Evolutionary conservation across 2,329 filamentous ascomycete genomes (phyloP).

Genomic region (Grosmannia serpens): DNA sequence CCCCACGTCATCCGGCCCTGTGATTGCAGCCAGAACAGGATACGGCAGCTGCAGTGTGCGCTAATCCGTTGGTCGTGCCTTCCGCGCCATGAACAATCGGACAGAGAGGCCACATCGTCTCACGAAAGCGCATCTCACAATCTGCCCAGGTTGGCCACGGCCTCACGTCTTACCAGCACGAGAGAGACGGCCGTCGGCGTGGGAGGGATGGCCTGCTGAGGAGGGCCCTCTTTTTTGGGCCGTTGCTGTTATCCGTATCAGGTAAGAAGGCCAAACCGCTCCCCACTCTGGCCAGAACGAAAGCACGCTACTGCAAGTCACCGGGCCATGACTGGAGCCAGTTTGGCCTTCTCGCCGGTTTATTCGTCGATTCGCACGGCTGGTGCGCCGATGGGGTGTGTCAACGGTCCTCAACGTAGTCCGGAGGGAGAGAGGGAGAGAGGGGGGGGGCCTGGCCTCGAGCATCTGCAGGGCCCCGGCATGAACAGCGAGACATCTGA

Average conservation of each 20-base stretch:
- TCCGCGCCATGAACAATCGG: neutral
- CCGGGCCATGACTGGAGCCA: neutral
- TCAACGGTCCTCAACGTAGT: too few species aligned
- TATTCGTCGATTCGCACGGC: neutral
- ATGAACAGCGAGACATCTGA: too few species aligned
- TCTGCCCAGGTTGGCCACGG: too few species aligned
- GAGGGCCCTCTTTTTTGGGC: neutral
- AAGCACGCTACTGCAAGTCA: neutral
- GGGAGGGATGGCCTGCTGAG: neutral
- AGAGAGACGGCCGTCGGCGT: neutral
- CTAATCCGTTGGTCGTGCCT: neutral
- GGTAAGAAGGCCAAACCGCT: neutral
- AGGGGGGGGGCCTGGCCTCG: too few species aligned
- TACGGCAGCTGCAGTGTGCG: neutral
- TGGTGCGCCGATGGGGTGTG: neutral
- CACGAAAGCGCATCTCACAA: neutral
- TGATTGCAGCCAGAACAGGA: neutral
- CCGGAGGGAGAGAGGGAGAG: too few species aligned
- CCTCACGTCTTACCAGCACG: too few species aligned
- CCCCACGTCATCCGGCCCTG: neutral
- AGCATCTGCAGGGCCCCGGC: too few species aligned
- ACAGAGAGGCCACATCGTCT: neutral
- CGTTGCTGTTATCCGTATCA: neutral
- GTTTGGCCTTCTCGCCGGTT: neutral
- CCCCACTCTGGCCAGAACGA: neutral